Evolutionary conservation across 2,329 filamentous ascomycete genomes (phyloP).

Genomic region (Achaetomium macrosporum): DNA sequence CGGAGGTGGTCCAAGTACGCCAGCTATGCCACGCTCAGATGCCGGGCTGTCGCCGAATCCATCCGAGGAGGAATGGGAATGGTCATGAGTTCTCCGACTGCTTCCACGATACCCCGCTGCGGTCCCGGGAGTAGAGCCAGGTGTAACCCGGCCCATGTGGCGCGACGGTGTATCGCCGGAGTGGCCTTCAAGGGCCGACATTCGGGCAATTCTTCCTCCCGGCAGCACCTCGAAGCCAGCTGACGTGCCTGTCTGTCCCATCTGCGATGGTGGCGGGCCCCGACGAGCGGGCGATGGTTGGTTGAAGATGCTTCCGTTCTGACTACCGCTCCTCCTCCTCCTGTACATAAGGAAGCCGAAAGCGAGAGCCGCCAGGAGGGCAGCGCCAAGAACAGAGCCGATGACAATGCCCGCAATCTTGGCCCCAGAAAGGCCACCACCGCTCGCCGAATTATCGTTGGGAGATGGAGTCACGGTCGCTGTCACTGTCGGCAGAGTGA

Average conservation of each 20-base stretch:
- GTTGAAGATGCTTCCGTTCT: constrained; percentile 75
- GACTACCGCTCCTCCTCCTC: constrained; percentile 52
- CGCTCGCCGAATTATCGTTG: constrained; percentile 35
- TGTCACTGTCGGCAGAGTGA: constrained; percentile 50
- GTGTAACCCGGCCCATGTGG: constrained; percentile 39
- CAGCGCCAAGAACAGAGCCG: constrained; percentile 66
- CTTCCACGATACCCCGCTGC: constrained; percentile 44
- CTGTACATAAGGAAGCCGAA: constrained; percentile 59
- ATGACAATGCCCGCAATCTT: constrained; percentile 87
- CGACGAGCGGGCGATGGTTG: constrained; percentile 71
- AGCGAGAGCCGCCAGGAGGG: constrained; percentile 45
- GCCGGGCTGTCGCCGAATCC: constrained; percentile 65
- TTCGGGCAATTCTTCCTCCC: constrained; percentile 84
- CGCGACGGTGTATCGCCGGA: constrained; percentile 55
- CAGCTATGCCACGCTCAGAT: constrained; percentile 52
- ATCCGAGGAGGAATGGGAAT: constrained; percentile 66
- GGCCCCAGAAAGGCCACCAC: constrained; percentile 62
- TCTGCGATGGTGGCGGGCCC: constrained; percentile 39
- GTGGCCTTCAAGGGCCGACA: constrained; percentile 85
- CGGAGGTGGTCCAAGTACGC: constrained; percentile 53
- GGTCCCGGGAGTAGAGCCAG: constrained; percentile 41
- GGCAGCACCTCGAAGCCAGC: constrained; percentile 69
- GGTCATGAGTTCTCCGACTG: constrained; percentile 44
- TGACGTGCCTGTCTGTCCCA: constrained; percentile 30
- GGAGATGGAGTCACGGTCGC: constrained; percentile 38